These are phyloP conservation scores for Rhynchosporium graminicola DNA, from an alignment of 2,329 filamentous ascomycete genomes.

Conservation along the genomic window DNA sequence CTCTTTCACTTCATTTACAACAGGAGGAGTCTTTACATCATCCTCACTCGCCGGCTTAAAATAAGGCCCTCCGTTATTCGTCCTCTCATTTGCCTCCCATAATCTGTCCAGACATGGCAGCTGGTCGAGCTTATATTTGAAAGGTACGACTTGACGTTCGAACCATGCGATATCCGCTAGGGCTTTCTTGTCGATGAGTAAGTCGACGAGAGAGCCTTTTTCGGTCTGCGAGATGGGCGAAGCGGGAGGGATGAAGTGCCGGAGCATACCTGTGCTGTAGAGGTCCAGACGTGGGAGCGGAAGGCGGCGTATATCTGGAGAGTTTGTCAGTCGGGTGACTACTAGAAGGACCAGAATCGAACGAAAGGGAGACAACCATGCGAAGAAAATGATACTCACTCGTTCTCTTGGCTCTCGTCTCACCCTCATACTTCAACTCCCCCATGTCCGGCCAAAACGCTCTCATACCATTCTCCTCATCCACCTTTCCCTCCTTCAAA, in stretches of 20 bases:
- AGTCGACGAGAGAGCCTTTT: background rate
- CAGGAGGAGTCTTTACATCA: background rate
- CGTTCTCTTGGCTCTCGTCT: constrained; percentile 8
- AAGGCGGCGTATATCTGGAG: constrained; percentile 5
- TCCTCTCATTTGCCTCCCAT: constrained; percentile 7
- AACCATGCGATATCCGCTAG: constrained; percentile 8
- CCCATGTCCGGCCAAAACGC: constrained; percentile 18
- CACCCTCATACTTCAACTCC: constrained; percentile 20
- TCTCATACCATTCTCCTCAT: background rate
- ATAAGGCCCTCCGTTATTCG: background rate
- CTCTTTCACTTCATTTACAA: background rate
- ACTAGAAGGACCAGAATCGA: too few species aligned
- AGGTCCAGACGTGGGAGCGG: constrained; percentile 14
- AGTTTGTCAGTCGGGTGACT: background rate
- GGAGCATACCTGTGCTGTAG: constrained; percentile 8
- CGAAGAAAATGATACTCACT: background rate
- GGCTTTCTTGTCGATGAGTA: background rate
- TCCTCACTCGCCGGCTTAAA: too few species aligned
- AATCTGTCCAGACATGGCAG: constrained; percentile 3
- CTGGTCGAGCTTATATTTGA: constrained; percentile 4
- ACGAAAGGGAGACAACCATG: background rate
- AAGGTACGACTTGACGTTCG: constrained; percentile 6
- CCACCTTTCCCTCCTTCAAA: background rate
- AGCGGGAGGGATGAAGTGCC: background rate
- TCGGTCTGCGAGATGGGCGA: background rate